These are phyloP conservation scores for Eutypella sp. DNA, from an alignment of 2,329 filamentous ascomycete species.

Conservation along the genomic window DNA sequence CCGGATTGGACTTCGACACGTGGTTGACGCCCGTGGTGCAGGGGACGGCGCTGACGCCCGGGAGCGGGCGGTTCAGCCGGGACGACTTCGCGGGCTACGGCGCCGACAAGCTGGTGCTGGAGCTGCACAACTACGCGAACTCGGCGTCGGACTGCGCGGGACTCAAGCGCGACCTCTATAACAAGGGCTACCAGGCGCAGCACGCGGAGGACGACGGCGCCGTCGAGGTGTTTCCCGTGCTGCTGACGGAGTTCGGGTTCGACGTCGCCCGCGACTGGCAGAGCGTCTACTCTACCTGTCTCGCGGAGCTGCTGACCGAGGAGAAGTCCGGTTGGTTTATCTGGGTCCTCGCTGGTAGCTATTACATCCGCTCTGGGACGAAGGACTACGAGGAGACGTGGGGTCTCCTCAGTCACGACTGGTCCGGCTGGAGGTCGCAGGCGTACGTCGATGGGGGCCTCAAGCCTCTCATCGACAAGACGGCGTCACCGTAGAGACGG, in stretches of 20 bases:
- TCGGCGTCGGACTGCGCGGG: constrained; percentile 41
- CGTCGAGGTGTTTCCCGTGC: constrained; percentile 42
- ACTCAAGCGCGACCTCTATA: constrained; percentile 42
- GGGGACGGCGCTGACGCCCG: constrained; percentile 42
- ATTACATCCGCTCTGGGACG: constrained; percentile 48
- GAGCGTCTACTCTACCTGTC: constrained; percentile 46
- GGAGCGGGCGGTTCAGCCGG: constrained; percentile 37
- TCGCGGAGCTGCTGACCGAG: constrained; percentile 43
- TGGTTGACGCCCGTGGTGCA: constrained; percentile 46
- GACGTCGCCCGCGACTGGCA: constrained; percentile 39
- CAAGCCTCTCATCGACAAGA: constrained; percentile 33
- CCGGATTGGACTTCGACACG: constrained; percentile 54
- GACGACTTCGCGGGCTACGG: constrained; percentile 42
- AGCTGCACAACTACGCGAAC: constrained; percentile 58
- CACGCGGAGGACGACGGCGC: constrained; percentile 29
- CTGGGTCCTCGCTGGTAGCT: constrained; percentile 55
- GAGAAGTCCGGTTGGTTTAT: constrained; percentile 51
- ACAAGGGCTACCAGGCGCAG: constrained; percentile 50
- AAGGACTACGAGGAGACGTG: constrained; percentile 55
- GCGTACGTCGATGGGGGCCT: constrained; percentile 38
- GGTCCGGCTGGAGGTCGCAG: constrained; percentile 44
- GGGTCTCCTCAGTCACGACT: constrained; percentile 51
- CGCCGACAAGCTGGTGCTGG: constrained; percentile 51
- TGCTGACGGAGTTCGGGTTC: constrained; percentile 53
- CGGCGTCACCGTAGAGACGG: constrained; percentile 12